Evolutionary conservation across 2,329 filamentous ascomycete species (phyloP).

Genomic region (Metarhizium anisopliae): DNA sequence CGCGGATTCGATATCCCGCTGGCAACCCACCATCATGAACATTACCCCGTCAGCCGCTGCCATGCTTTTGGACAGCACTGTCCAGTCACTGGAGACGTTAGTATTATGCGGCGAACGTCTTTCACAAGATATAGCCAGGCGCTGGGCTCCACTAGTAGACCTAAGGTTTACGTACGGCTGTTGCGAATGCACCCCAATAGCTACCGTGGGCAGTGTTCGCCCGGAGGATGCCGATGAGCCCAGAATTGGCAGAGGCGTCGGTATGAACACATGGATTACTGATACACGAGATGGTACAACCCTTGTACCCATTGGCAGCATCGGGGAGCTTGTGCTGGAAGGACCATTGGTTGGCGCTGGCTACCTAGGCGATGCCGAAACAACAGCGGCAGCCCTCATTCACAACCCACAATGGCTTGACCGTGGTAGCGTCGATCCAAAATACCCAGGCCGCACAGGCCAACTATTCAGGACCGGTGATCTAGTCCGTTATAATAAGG

Average conservation of each 20-base stretch:
- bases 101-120: constrained; percentile 1
- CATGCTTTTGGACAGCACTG: background rate
- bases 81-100: background rate
- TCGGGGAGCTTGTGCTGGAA: constrained; percentile 20
- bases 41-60: background rate
- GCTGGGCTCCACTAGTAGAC: background rate
- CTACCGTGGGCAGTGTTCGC: background rate
- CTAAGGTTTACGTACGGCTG: constrained; percentile 1
- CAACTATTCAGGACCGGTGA: constrained; percentile 15
- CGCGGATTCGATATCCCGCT: background rate
- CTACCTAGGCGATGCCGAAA: constrained; percentile 13
- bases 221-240: constrained; percentile 2
- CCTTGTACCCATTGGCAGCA: constrained; percentile 11
- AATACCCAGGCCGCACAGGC: constrained; percentile 2
- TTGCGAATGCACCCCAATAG: background rate
- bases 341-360: constrained; percentile 15
- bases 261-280: constrained; percentile 14
- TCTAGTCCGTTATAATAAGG: constrained; percentile 16
- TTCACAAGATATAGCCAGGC: background rate
- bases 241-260: constrained; percentile 6
- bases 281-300: constrained; percentile 8
- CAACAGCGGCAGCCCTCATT: constrained; percentile 5
- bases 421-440: constrained; percentile 2
- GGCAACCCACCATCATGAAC: constrained; percentile 1
- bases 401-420: constrained; percentile 8